phyloP scores from a whole-genome alignment of 225 moss, liverwort and hornwort genomes.

The Bryum argenteum region DNA sequence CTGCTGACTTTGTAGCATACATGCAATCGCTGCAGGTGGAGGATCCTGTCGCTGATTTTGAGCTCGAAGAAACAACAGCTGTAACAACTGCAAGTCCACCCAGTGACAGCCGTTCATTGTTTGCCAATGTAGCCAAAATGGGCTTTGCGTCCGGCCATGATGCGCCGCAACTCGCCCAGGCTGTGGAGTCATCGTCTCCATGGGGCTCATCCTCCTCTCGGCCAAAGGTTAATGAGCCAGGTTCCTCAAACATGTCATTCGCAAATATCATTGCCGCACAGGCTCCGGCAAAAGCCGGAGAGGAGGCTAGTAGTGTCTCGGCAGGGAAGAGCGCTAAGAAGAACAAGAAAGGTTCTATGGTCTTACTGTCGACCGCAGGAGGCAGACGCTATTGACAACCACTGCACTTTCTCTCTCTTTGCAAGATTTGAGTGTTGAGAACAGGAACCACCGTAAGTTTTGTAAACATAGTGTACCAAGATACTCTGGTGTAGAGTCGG shows the following conservation, averaged over 20 bases:
- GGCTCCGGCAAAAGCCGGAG: constrained; percentile 52
- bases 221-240: constrained; percentile 30
- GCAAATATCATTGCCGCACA: constrained; percentile 89
- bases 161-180: constrained; percentile 65
- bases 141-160: constrained; percentile 94
- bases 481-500: constrained; percentile 32
- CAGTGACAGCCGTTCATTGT: constrained; percentile 66
- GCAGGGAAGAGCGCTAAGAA: constrained; percentile 61
- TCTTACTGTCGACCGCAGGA: constrained; percentile 92
- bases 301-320: constrained; percentile 38
- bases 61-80: constrained; percentile 48
- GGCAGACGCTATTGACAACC: constrained; percentile 77
- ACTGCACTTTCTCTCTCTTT: constrained; percentile 37
- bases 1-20: constrained; percentile 71
- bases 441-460: constrained; percentile 24
- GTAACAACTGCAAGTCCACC: constrained; percentile 61
- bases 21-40: constrained; percentile 61
- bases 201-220: constrained; percentile 54
- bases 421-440: constrained; percentile 18
- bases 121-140: constrained; percentile 87
- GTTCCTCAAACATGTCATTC: constrained; percentile 66
- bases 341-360: constrained; percentile 85
- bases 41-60: constrained; percentile 62
- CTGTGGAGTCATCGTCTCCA: constrained; percentile 51
- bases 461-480: constrained; percentile 46